Evolutionary conservation across 768 basidiomycete genomes (phyloP), one percentile per base, ranked within the genome.

Genomic region (Psilocybe subaeruginosa): DNA sequence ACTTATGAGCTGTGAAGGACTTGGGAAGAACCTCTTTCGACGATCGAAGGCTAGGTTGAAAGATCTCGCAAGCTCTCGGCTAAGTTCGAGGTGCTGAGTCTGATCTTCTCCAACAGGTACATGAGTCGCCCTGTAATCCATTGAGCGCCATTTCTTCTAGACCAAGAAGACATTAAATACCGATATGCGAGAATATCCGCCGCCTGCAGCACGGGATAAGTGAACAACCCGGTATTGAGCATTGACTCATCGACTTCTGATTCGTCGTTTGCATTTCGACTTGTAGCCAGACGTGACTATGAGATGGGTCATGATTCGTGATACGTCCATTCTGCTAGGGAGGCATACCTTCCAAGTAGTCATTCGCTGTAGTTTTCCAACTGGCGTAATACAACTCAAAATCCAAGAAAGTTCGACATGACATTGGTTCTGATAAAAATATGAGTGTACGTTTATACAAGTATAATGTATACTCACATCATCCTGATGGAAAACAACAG

Each of bases 21-120:
- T 65, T 0, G 89, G 87, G 68, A 99, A 97, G 62, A 90, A 71
- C 0, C 80, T 77, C 8, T 77, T 74, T 16, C 66, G 68, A 6
- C 69, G 63, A 45, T 77, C 75, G 72, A 87, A 93, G 16, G 81
- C 82, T 7, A 85, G 81, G 71, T 98, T 98, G 78, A 97, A 97
- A 7, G 76, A 77, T 16, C 92, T 86, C 0, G 93, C 95, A 9
- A 97, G 76, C 67, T 96, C 93, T 31, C 94, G 87, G 16, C 84
- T 83, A 0, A 99, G 85, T 68, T 97, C 95, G 45, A 98, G 83
- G 69, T 99, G 97, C 76, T 99, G 97, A 19, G 87, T 85, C 70
- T 98, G 97, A 72, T 99, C 97, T 69, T 98, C 95, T 27, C 97
- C 97, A 4, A 99, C 96, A 0, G 97, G 97, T 1, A 99, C 91